Base-by-base conservation (phyloP, 768 basidiomycete species). In the Leccinum disarticulatum region DNA sequence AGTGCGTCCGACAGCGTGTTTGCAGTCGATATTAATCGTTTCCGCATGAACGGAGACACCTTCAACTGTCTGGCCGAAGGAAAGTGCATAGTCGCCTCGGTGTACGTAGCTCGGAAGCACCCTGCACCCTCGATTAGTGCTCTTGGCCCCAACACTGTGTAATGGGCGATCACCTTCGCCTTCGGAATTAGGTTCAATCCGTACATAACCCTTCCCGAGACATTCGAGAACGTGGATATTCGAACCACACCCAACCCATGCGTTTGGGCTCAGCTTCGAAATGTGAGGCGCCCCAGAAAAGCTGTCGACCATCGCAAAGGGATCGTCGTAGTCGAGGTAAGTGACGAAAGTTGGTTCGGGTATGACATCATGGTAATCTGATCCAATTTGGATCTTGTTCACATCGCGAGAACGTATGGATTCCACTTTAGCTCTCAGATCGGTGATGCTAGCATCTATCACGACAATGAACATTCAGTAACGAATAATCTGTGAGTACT, bases 231-330 rank as follows among this genome's bases (percentile, higher is more conserved):
- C 82, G 70, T 88, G 90, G 15, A 84, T 71, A 36, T 85, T 80
- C 4, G 79, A 77, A 7, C 93, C 91, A 65, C 90, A 92, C 3
- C 84, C 84, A 8, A 96, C 87, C 94, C 94, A 94, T 6, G 89
- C 83, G 63, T 83, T 79, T 19, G 66, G 73, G 62, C 86, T 93
- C 43, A 89, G 59, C 25, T 70, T 72, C 19, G 73, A 62, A 17
- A 90, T 76, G 64, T 87, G 82, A 13, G 87, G 82, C 28, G 77
- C 77, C 13, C 83, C 84, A 3, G 81, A 81, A 22, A 76, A 77
- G 36, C 79, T 65, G 31, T 79, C 74, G 6, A 82, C 77, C 51
- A 90, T 73, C 10, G 80, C 76, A 60, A 91, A 89, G 0, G 91
- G 89, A 64, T 93, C 78, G 4, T 90, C 86, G 62, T 91, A 82